These are phyloP conservation scores for Leccinum rimulosum DNA, from an alignment of 768 basidiomycete genomes.

Conservation along the genomic window DNA sequence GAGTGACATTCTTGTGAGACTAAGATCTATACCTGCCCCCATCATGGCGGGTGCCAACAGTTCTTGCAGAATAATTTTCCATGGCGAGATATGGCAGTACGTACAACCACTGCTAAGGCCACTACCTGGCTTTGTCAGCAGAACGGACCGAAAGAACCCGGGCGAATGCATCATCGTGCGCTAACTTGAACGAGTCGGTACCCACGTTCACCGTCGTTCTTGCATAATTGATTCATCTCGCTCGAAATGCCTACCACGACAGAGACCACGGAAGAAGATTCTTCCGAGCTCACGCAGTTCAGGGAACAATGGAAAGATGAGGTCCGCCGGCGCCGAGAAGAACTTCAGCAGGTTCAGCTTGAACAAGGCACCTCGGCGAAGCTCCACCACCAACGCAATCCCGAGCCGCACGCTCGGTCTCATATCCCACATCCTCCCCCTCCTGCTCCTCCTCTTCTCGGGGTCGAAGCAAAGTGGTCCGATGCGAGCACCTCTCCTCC, in stretches of 20 bases:
- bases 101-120: no score
- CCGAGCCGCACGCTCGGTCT: slow-evolving; percentile 9
- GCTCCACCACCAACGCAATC: background rate
- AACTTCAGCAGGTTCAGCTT: slow-evolving; percentile 7
- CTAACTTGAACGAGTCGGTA: slow-evolving; percentile 14
- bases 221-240: background rate
- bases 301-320: slow-evolving; percentile 74
- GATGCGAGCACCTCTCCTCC: slow-evolving; percentile 15
- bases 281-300: slow-evolving; percentile 65
- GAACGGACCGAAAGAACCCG: no score
- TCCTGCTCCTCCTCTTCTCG: background rate
- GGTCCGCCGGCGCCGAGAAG: slow-evolving; percentile 38
- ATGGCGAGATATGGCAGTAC: no score
- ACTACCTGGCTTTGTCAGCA: background rate
- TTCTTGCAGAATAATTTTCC: no score
- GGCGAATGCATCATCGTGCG: no score
- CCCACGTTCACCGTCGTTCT: background rate
- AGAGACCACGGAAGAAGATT: slow-evolving; percentile 37
- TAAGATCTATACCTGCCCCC: no score
- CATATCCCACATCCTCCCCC: slow-evolving; percentile 1
- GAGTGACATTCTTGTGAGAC: no score
- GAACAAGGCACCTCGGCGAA: background rate
- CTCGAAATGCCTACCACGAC: background rate
- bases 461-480: slow-evolving; percentile 8
- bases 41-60: no score